Conservation (phyloP, 805 yeast species). For the Pichia pseudocactophila region DNA sequence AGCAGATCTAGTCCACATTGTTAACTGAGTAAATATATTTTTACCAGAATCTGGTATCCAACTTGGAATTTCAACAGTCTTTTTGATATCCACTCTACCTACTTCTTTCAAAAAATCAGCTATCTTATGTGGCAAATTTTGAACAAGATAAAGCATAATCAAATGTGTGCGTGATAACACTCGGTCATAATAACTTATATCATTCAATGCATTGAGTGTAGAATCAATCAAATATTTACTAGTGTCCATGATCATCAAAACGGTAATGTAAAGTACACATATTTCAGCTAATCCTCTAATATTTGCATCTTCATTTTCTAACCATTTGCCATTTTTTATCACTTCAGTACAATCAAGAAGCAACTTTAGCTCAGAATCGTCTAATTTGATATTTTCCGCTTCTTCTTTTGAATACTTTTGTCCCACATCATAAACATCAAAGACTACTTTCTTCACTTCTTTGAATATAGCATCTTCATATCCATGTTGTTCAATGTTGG, state of each 20-base stretch:
- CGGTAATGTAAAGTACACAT: conserved; percentile 16
- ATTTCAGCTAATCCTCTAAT: conserved; percentile 18
- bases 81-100: conserved; percentile 9
- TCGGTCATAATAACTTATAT: conserved; percentile 39
- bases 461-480: no score
- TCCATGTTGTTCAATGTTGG: no score
- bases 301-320: conserved; percentile 1
- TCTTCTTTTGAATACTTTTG: no score
- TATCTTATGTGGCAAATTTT: conserved; percentile 28
- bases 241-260: conserved; percentile 13
- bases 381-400: background rate
- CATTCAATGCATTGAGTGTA: conserved; percentile 36
- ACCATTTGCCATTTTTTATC: conserved; percentile 1
- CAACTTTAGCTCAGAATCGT: background rate
- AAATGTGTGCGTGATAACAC: conserved; percentile 27
- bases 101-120: conserved; percentile 10
- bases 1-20: background rate
- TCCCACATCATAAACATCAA: no score
- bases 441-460: no score
- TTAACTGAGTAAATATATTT: background rate
- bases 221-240: conserved; percentile 28
- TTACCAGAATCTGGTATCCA: conserved; percentile 18
- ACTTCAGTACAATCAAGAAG: background rate
- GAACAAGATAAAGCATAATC: conserved; percentile 30
- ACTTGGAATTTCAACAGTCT: background rate